Evolutionary conservation across 805 yeast species (phyloP), one percentile per base, ranked within the genome.

Genomic region (Metschnikowia orientalis): DNA sequence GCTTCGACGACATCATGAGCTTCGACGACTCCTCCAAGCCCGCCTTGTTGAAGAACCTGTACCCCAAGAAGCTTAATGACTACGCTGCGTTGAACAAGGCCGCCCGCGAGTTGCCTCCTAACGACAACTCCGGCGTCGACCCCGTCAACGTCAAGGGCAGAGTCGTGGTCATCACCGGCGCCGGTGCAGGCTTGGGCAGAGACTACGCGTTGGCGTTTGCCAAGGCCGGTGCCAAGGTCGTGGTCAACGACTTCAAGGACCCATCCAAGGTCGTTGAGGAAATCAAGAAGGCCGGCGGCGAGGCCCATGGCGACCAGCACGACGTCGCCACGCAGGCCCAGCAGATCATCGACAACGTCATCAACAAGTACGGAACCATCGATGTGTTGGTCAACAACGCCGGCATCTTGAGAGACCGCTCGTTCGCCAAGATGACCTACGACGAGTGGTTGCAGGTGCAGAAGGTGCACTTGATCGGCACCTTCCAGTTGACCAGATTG

Each of bases 151-250:
- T 90, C 55, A 77, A 77, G 54, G 88, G 70, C 47, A 85, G 84
- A 62, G 96, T 90, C 36, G 96, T 87, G 21, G 73, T 90, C 38
- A 77, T 90, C 35, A 90, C 97, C 11, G 98, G 98, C 43, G 89
- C 96, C 25, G 97, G 96, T 42, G 80, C 84, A 30, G 98, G 98
- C 28, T 72, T 90, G 48, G 98, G 98, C 42, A 79, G 81, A 56
- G 83, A 88, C 38, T 94, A 90, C 63, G 95, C 97, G 3, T 61
- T 77, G 31, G 71, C 76, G 56, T 81, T 83, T 55, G 97, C 94
- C 36, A 81, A 75, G 57, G 85, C 85, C 50, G 98, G 97, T 41
- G 97, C 97, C 17, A 87, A 81, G 63, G 92, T 90, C 41, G 95
- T 92, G 26, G 92, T 90, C 22, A 90, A 92, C 57, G 97, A 90